Conservation (phyloP, 2,329 filamentous ascomycete species). For the Fusarium avenaceum region DNA sequence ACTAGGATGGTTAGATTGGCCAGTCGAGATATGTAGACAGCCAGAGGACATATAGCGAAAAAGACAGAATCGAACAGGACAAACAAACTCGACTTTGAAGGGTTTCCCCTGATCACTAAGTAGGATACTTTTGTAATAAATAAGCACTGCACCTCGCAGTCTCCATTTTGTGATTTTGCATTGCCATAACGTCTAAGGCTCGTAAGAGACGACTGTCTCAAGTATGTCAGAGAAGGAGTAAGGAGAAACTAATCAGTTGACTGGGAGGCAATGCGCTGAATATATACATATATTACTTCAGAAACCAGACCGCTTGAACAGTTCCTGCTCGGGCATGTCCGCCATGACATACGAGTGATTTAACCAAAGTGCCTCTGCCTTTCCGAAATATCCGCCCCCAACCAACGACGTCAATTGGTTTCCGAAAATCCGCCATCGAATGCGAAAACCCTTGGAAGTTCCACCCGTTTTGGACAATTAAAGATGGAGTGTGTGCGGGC, state of each 20-base stretch:
- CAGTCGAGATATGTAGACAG: constrained; percentile 35
- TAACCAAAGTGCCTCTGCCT: constrained; percentile 14
- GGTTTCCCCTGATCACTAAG: not conserved
- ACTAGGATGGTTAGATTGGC: constrained; percentile 47
- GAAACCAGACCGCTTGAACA: not conserved
- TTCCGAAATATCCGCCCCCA: constrained; percentile 16
- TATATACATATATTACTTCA: not conserved
- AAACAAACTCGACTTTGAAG: not conserved
- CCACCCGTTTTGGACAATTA: constrained; percentile 10
- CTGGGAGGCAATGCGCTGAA: not conserved
- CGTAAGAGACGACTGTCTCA: not conserved
- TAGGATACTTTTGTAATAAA: not conserved
- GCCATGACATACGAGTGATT: constrained; percentile 26
- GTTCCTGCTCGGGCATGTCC: constrained; percentile 2
- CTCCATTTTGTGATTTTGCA: too few relatives aligned
- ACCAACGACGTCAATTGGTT: constrained; percentile 16
- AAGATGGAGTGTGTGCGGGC: constrained; percentile 12
- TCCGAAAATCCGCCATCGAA: constrained; percentile 25
- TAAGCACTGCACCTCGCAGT: not conserved
- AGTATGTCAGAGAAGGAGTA: not conserved
- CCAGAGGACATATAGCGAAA: constrained; percentile 18
- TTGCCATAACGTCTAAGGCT: not conserved
- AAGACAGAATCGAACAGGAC: constrained; percentile 10
- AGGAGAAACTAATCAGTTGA: not conserved
- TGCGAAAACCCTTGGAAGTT: constrained; percentile 28